Evolutionary conservation across 768 basidiomycete species (phyloP).

Genomic region (Hygrophorus pudorinus): DNA sequence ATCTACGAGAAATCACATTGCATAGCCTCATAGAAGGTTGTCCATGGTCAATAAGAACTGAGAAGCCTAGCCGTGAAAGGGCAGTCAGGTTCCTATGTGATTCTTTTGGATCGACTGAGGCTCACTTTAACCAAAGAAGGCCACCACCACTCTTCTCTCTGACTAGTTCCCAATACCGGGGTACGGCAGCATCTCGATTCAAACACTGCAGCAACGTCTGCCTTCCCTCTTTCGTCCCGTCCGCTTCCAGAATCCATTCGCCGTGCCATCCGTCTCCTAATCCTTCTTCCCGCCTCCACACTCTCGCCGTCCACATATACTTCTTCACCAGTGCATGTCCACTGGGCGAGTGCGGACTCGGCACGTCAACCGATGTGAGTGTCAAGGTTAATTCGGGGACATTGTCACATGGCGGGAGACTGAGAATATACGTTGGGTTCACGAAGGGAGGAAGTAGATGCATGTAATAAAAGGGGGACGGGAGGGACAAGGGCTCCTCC

Average conservation of each 20-base stretch:
- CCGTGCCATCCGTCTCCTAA: constrained; percentile 53
- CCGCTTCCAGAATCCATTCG: constrained; percentile 74
- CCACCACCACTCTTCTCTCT: constrained; percentile 52
- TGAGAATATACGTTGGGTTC: constrained; percentile 27
- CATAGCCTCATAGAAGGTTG: not conserved
- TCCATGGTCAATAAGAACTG: not conserved
- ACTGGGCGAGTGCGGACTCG: constrained; percentile 49
- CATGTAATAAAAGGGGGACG: constrained; percentile 68
- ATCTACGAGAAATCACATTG: not conserved
- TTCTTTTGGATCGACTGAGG: constrained; percentile 4
- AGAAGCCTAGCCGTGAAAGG: too few relatives aligned
- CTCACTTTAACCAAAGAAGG: constrained; percentile 57
- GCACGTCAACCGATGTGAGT: constrained; percentile 34
- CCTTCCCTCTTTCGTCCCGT: constrained; percentile 62
- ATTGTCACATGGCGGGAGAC: constrained; percentile 27
- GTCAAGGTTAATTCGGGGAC: constrained; percentile 41
- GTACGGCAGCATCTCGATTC: constrained; percentile 21
- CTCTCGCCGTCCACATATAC: constrained; percentile 56
- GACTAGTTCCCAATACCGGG: constrained; percentile 42
- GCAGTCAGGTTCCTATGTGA: too few relatives aligned
- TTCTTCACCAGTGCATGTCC: constrained; percentile 52
- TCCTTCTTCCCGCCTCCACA: constrained; percentile 22
- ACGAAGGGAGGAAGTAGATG: constrained; percentile 44
- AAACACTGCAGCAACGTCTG: constrained; percentile 48
- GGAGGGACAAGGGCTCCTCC: constrained; percentile 48